These are phyloP conservation scores for Babesia caballi DNA, from an alignment of 169 alveolate genomes.

Conservation along the genomic window DNA sequence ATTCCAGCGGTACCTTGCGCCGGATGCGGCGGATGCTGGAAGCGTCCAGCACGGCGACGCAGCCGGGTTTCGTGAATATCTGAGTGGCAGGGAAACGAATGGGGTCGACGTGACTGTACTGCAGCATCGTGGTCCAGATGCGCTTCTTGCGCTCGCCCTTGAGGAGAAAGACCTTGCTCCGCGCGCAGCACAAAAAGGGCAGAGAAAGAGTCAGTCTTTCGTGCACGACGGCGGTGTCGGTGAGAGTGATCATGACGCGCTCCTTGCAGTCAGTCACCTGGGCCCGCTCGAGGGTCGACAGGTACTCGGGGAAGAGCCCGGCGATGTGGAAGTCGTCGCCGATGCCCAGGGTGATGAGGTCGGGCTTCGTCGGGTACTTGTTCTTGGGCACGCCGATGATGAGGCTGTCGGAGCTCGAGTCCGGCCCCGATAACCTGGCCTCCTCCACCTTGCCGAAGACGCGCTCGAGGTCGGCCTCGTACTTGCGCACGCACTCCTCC, in stretches of 20 bases:
- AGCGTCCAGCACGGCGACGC: constrained; percentile 63
- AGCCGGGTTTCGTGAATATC: constrained; percentile 65
- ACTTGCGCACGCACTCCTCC: constrained; percentile 60
- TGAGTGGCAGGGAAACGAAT: constrained; percentile 67
- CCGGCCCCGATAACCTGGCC: not conserved
- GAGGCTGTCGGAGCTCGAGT: not conserved
- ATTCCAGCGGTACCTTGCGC: constrained; percentile 41
- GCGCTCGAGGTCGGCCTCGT: constrained; percentile 54
- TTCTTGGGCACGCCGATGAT: not conserved
- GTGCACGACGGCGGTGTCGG: constrained; percentile 55
- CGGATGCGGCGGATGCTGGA: constrained; percentile 49
- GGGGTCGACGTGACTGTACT: constrained; percentile 64
- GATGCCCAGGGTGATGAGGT: constrained; percentile 62
- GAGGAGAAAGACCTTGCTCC: constrained; percentile 56
- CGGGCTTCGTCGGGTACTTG: constrained; percentile 25
- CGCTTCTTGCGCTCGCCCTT: constrained; percentile 67
- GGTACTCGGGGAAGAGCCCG: constrained; percentile 65
- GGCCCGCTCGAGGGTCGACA: constrained; percentile 48
- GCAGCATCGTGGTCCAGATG: constrained; percentile 66
- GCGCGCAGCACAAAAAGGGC: constrained; percentile 62
- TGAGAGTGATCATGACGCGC: constrained; percentile 57
- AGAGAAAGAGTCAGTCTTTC: constrained; percentile 50
- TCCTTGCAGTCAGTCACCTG: constrained; percentile 47
- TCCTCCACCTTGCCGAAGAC: constrained; percentile 41
- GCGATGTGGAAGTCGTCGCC: constrained; percentile 69